Evolutionary conservation across 495 filamentous ascomycete genomes (phyloP).

Genomic region (Aspergillus avenaceus): DNA sequence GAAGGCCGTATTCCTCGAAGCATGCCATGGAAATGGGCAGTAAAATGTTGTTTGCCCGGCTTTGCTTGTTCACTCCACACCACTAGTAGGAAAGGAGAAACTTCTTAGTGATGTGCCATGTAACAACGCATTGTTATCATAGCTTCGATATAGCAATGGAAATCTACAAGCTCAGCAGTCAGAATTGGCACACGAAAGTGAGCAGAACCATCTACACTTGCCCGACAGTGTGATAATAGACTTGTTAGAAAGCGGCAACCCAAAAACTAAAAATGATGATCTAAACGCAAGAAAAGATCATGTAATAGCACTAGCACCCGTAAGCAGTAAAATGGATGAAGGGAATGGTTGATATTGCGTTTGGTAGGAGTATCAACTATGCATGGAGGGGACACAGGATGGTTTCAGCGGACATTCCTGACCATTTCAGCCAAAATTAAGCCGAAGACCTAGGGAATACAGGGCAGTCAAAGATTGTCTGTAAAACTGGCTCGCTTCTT

Average conservation of each 20-base stretch:
- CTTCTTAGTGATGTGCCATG: not conserved
- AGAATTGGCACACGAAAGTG: not conserved
- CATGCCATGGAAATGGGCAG: conserved; percentile 18
- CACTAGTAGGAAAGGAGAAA: conserved; percentile 2
- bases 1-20: conserved; percentile 15
- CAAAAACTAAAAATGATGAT: not conserved
- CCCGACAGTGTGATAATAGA: not conserved
- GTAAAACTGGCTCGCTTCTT: not conserved
- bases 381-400: not conserved
- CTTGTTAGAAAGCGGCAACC: not conserved
- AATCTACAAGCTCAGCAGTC: not conserved
- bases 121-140: conserved; percentile 12
- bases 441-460: not conserved
- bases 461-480: not conserved
- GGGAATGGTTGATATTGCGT: no score
- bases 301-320: no score
- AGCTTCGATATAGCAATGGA: not conserved
- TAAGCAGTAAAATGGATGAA: no score
- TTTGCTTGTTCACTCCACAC: not conserved
- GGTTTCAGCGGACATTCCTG: not conserved
- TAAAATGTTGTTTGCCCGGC: not conserved
- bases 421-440: not conserved
- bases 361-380: not conserved
- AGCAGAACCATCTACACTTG: not conserved
- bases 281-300: no score